Evolutionary conservation across 2,329 filamentous ascomycete species (phyloP), one percentile per base, ranked within the genome.

Genomic region (Alternaria arbusti): DNA sequence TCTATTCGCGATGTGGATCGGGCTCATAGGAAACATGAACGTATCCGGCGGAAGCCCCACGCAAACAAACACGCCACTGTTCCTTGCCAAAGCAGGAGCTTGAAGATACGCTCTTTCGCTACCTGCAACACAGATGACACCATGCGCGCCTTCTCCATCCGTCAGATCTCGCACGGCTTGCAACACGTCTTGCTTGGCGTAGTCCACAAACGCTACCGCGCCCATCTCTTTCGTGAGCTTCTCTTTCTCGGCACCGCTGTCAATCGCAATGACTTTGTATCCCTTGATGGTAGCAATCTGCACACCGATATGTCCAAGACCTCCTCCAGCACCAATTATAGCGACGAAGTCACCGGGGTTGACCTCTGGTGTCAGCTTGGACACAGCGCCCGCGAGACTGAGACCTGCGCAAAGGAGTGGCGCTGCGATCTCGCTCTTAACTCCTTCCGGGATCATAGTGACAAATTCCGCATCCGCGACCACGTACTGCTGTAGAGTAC

Each of bases 231-330:
- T 81, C 79, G 87, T 89, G 81, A 93, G 86, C 67, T 87, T 82
- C 73, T 83, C 86, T 86, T 97, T 97, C 80, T 96, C 93, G 1
- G 88, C 87, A 40, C 94, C 94, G 55, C 87, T 88, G 76, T 97
- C 94, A 70, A 97, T 94, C 68, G 91, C 93, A 77, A 97, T 90
- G 70, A 89, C 85, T 68, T 90, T 87, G 61, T 96, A 84, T 58
- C 94, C 94, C 92, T 97, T 96, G 59, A 93, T 93, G 78, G 90
- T 91, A 13, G 78, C 77, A 81, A 96, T 96, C 82, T 97, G 94
- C 70, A 92, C 85, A 17, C 92, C 93, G 69, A 96, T 84, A 58
- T 87, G 89, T 26, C 93, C 93, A 57, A 97, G 86, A 66, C 92
- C 92, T 76, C 93, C 93, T 63, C 92, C 93, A 23, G 93, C 93